Evolutionary conservation across 306 rosid species (phyloP).

Genomic region (Inga oerstediana): DNA sequence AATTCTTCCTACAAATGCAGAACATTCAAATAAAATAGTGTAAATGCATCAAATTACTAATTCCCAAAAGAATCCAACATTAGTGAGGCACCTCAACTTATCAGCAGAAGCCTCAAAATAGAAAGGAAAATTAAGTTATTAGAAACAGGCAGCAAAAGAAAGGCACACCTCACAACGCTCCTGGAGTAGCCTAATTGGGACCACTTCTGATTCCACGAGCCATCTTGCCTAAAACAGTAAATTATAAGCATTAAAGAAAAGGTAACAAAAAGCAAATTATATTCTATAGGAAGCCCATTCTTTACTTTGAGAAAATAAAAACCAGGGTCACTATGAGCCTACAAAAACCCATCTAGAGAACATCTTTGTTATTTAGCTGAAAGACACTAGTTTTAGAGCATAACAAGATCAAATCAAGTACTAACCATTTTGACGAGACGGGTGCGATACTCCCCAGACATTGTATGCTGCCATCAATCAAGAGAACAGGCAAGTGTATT

Average conservation of each 20-base stretch:
- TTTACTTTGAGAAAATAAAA: conserved; percentile 1
- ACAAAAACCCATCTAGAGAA: neutral
- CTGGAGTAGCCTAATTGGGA: conserved; percentile 86
- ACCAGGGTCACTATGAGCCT: neutral
- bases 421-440: conserved; percentile 91
- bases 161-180: conserved; percentile 93
- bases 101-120: conserved; percentile 23
- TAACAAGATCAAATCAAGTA: conserved; percentile 28
- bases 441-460: conserved; percentile 82
- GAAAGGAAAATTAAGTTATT: neutral
- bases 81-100: conserved; percentile 8
- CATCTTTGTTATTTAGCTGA: conserved; percentile 10
- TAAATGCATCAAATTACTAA: conserved; percentile 15
- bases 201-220: conserved; percentile 85
- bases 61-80: conserved; percentile 16
- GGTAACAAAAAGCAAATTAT: neutral
- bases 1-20: conserved; percentile 78
- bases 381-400: conserved; percentile 7
- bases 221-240: conserved; percentile 73
- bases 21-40: conserved; percentile 18
- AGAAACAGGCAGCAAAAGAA: neutral
- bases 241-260: conserved; percentile 12
- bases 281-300: conserved; percentile 11
- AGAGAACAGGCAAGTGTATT: conserved; percentile 32
- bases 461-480: conserved; percentile 66